A percentile compares a stretch with the other conserved stretches of the same genome.
phyloP scores from a whole-genome alignment of 2,329 filamentous ascomycete species.

The Teratosphaeria pseudoeucalypti region DNA sequence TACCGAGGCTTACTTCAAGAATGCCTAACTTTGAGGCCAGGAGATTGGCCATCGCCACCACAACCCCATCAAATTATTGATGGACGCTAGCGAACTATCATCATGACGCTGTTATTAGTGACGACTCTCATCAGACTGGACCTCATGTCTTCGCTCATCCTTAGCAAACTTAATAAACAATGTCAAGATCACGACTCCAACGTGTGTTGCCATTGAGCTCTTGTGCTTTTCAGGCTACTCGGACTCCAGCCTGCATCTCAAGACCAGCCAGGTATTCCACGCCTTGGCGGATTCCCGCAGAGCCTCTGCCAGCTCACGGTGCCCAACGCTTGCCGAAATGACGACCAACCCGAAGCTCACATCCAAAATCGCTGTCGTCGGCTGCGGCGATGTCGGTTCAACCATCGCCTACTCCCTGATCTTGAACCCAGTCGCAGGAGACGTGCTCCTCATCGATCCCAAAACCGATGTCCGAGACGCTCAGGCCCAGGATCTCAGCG shows the following conservation, averaged over 20 bases:
- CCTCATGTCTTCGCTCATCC: neutral
- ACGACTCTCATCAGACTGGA: neutral
- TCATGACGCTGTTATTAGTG: neutral
- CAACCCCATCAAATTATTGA: too few species aligned
- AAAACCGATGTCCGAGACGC: conserved; percentile 37
- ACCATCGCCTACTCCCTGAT: conserved; percentile 44
- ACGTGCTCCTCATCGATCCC: conserved; percentile 45
- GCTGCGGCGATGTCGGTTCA: conserved; percentile 42
- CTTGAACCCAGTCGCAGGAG: conserved; percentile 38
- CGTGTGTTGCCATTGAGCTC: neutral
- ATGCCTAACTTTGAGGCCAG: too few species aligned
- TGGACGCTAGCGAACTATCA: neutral
- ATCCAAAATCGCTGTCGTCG: conserved; percentile 38
- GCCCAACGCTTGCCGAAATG: neutral
- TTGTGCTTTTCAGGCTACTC: neutral
- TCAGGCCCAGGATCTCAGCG: conserved; percentile 43
- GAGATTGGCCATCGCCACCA: too few species aligned
- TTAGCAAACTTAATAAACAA: neutral
- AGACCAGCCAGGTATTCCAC: neutral
- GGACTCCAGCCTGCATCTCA: neutral
- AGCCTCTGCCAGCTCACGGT: neutral
- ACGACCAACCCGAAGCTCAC: neutral
- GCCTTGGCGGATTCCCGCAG: neutral
- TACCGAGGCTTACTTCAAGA: too few species aligned
- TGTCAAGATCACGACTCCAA: neutral